A percentile compares a stretch with the other conserved stretches of the same genome.
These are phyloP conservation scores for Lachancea meyersii DNA, from an alignment of 805 yeast species.

Conservation along the genomic window DNA sequence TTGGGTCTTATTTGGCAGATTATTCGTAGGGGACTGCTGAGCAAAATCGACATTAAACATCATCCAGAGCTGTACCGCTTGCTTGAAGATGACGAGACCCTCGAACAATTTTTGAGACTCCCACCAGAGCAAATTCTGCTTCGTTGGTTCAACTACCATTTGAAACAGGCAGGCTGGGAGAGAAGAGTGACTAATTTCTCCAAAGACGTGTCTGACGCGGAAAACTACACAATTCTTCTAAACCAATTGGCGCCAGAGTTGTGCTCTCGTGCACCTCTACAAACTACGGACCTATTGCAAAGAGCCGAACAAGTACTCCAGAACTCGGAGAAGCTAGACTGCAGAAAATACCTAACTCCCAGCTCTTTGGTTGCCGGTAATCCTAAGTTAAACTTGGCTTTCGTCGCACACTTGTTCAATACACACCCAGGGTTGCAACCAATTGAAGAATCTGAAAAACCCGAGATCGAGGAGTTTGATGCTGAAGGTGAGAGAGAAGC, in stretches of 20 bases:
- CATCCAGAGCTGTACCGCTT: slow-evolving; percentile 96
- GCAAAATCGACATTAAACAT: slow-evolving; percentile 90
- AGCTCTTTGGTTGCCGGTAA: slow-evolving; percentile 90
- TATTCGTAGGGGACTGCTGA: slow-evolving; percentile 88
- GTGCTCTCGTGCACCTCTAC: slow-evolving; percentile 79
- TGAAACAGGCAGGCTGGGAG: slow-evolving; percentile 84
- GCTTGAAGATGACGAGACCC: slow-evolving; percentile 91
- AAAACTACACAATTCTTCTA: slow-evolving; percentile 82
- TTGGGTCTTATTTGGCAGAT: slow-evolving; percentile 95
- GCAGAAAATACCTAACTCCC: slow-evolving; percentile 93
- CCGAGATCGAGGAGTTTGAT: slow-evolving; percentile 95
- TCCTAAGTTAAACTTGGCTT: slow-evolving; percentile 92
- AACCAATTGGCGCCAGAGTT: slow-evolving; percentile 79
- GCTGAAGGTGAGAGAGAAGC: slow-evolving; percentile 99
- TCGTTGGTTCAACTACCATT: slow-evolving; percentile 96
- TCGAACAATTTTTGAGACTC: slow-evolving; percentile 90
- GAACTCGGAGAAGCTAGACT: slow-evolving; percentile 86
- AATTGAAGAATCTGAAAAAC: slow-evolving; percentile 80
- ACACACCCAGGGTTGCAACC: slow-evolving; percentile 97
- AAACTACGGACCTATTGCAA: slow-evolving; percentile 62
- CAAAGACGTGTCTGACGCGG: slow-evolving; percentile 88
- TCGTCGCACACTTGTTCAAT: slow-evolving; percentile 94
- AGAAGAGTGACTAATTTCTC: slow-evolving; percentile 84
- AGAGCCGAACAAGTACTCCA: slow-evolving; percentile 83
- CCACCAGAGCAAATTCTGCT: slow-evolving; percentile 96